A percentile compares a stretch with the other conserved stretches of the same genome.
Evolutionary conservation across 208 protist genomes (phyloP).

Genomic region (Leishmania tropica): DNA sequence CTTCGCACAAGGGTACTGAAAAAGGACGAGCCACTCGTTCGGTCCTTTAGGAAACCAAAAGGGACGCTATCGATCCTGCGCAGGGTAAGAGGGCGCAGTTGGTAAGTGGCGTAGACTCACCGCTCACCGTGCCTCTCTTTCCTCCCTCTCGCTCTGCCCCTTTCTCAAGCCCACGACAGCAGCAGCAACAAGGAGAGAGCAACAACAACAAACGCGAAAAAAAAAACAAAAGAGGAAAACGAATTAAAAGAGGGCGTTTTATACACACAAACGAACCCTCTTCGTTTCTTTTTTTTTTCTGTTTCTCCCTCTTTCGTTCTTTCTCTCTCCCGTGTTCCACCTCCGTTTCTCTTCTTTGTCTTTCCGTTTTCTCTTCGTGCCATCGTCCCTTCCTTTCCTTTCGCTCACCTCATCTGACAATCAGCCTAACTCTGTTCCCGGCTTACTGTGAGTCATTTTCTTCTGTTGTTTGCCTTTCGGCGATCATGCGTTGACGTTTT

Average conservation of each 20-base stretch:
- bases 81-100: neutral
- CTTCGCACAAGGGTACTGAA: neutral
- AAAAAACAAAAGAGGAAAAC: neutral
- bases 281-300: neutral
- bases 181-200: neutral
- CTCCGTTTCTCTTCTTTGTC: neutral
- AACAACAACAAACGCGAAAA: too few relatives aligned
- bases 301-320: neutral
- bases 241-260: neutral
- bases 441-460: neutral
- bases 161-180: neutral
- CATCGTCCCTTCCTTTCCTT: neutral
- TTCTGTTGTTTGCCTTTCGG: neutral
- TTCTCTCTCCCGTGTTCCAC: neutral
- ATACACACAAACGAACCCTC: neutral
- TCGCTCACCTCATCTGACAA: neutral
- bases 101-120: neutral
- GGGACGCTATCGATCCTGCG: neutral
- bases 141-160: neutral
- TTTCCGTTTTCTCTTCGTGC: neutral
- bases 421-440: neutral
- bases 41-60: neutral
- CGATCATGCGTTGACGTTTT: constrained; percentile 5
- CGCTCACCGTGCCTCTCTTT: neutral
- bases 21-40: neutral